Evolutionary conservation across 83 land plant genomes (phyloP), one percentile per base, ranked within the genome.

Genomic region (Diphasiastrum complanatum): DNA sequence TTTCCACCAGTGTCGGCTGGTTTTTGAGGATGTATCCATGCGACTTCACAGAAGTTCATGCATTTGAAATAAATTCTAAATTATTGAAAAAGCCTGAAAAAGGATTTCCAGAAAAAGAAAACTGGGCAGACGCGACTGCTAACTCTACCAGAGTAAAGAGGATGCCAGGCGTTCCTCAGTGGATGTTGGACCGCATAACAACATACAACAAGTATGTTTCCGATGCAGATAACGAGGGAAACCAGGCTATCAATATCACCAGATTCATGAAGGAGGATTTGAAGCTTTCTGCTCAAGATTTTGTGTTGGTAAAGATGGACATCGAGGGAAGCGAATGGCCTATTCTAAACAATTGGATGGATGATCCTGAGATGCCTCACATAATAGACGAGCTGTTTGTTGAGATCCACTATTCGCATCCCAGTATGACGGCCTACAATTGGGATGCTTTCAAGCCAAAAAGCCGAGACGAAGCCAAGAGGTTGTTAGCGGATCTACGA

Each of bases 321-420:
- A 69, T 69, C 4, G 72, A 69, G 31, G 67, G 47, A 2, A 50
- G 54, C 12, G 72, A 69, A 20, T 69, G 72, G 72, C 72, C 72
- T 29, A 69, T 69, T 37, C 47, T 69, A 36, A 38, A 48, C 33
- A 12, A 57, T 12, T 69, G 72, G 72, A 33, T 69, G 20, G 45
- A 23, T 0, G 72, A 69, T 35, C 20, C 72, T 1, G 72, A 61
- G 20, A 69, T 69, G 72, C 43, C 57, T 8, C 56, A 35, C n/a
- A 69, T 69, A n/a, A 50, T 69, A 1, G 72, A 69, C 33, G 72
- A 69, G 67, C 45, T 69, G 4, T 71, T 69, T 51, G 72, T 69
- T 25, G 72, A 69, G 72, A 51, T 69, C 30, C 72, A 69, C 24
- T 69, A 69, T 47, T 34, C 36, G 1, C 67, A 69, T 29, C 55